These are phyloP conservation scores for Citrus glauca DNA, from an alignment of 345 rosid genomes.

Conservation along the genomic window DNA sequence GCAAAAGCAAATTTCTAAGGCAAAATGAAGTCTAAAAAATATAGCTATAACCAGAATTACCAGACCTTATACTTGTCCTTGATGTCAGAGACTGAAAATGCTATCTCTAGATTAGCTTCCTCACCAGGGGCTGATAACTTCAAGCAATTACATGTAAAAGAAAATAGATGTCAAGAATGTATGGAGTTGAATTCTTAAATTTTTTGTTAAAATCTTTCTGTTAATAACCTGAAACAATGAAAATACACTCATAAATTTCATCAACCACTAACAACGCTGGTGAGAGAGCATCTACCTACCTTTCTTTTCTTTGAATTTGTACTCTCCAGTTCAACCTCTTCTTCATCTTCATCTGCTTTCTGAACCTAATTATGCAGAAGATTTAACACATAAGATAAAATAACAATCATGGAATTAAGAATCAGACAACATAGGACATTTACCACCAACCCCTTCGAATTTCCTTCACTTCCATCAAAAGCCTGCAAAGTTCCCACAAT, in stretches of 20 bases:
- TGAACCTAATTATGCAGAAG: conserved; percentile 13
- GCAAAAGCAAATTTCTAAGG: background rate
- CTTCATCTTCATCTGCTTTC: conserved; percentile 27
- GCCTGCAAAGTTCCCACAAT: background rate
- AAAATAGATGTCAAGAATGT: background rate
- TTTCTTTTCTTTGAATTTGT: conserved; percentile 40
- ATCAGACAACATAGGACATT: background rate
- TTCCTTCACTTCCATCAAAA: background rate
- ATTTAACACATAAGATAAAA: background rate
- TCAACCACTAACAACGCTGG: too few relatives aligned
- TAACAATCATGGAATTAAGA: background rate
- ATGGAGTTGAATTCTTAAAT: background rate
- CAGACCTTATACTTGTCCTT: conserved; percentile 72
- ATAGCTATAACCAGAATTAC: background rate
- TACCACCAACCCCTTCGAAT: background rate
- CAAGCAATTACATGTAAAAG: conserved; percentile 10
- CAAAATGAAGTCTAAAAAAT: conserved; percentile 1
- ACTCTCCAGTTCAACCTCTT: conserved; percentile 27
- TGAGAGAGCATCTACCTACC: conserved; percentile 26
- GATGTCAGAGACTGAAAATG: conserved; percentile 57
- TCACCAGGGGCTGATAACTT: conserved; percentile 32
- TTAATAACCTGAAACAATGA: background rate
- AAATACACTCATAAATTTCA: background rate
- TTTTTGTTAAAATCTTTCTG: background rate
- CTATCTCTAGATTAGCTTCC: conserved; percentile 35